Conservation (phyloP, 2,329 filamentous ascomycete species). For the Paracamarosporium sp. region DNA sequence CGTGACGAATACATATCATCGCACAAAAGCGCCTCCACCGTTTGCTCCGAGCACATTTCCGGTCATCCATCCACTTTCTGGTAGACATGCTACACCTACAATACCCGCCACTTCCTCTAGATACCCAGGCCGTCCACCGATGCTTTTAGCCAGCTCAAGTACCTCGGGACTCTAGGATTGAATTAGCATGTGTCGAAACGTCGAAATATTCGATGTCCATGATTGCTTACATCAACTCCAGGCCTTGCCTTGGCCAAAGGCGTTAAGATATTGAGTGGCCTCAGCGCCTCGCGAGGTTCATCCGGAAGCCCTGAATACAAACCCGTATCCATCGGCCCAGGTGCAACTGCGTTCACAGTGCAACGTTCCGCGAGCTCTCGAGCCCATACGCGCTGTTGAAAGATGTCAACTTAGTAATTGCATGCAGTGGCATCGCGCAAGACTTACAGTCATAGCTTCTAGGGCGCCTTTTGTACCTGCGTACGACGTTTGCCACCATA, state of each 20-base stretch:
- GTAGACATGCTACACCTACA: slow-evolving; percentile 73
- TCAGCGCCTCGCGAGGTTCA: slow-evolving; percentile 17
- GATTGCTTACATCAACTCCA: slow-evolving; percentile 37
- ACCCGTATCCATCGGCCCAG: slow-evolving; percentile 61
- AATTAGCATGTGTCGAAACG: not conserved
- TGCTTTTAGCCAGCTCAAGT: slow-evolving; percentile 61
- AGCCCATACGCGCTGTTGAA: slow-evolving; percentile 60
- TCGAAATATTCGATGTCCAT: not conserved
- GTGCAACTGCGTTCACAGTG: slow-evolving; percentile 68
- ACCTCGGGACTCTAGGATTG: slow-evolving; percentile 51
- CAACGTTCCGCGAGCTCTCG: slow-evolving; percentile 63
- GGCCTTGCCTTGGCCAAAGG: slow-evolving; percentile 19
- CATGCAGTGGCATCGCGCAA: not conserved
- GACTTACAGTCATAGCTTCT: slow-evolving; percentile 63
- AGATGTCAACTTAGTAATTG: not conserved
- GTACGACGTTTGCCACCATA: slow-evolving; percentile 64
- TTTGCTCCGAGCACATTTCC: slow-evolving; percentile 79
- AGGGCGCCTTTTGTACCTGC: slow-evolving; percentile 69
- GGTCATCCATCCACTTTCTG: slow-evolving; percentile 75
- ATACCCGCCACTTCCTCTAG: slow-evolving; percentile 73
- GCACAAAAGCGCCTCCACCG: slow-evolving; percentile 69
- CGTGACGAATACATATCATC: too few relatives aligned
- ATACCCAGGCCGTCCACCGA: slow-evolving; percentile 64
- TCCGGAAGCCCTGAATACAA: slow-evolving; percentile 18
- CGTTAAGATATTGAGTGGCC: slow-evolving; percentile 19